phyloP scores from a whole-genome alignment of 2,329 filamentous ascomycete species.

The Paraconiothyrium brasiliense region DNA sequence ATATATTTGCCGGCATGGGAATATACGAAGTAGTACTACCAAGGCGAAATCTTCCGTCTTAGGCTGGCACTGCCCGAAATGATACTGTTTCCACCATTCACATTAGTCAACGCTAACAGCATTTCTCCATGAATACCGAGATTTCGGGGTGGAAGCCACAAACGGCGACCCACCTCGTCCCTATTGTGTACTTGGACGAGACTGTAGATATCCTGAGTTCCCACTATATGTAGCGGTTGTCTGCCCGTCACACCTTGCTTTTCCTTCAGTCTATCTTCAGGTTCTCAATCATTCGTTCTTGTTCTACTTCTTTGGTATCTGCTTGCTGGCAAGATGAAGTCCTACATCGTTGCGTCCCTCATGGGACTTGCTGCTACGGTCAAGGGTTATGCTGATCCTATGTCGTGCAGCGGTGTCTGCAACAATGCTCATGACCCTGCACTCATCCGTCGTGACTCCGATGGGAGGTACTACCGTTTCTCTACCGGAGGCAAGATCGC shows the following conservation, averaged over 20 bases:
- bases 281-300: background rate
- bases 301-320: background rate
- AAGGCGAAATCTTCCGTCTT: slow-evolving; percentile 11
- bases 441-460: slow-evolving; percentile 56
- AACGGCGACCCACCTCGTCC: slow-evolving; percentile 5
- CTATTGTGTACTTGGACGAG: background rate
- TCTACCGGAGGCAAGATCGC: slow-evolving; percentile 62
- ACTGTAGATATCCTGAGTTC: background rate
- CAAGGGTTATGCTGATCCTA: slow-evolving; percentile 51
- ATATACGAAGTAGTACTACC: background rate
- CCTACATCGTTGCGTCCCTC: slow-evolving; percentile 28
- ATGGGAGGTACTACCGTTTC: slow-evolving; percentile 64
- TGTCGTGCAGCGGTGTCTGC: slow-evolving; percentile 54
- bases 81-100: slow-evolving; percentile 13
- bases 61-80: background rate
- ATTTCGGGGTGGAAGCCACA: slow-evolving; percentile 1
- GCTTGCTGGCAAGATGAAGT: slow-evolving; percentile 29
- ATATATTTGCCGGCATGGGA: slow-evolving; percentile 1
- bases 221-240: slow-evolving; percentile 3
- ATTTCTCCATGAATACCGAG: slow-evolving; percentile 4
- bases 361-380: slow-evolving; percentile 28
- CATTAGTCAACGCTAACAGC: slow-evolving; percentile 9
- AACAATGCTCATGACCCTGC: slow-evolving; percentile 60
- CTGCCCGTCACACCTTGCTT: background rate
- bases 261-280: background rate